A percentile compares a stretch with the other conserved stretches of the same genome.
phyloP scores from a whole-genome alignment of 2,329 filamentous ascomycete species.

The Apiospora saccharicola region DNA sequence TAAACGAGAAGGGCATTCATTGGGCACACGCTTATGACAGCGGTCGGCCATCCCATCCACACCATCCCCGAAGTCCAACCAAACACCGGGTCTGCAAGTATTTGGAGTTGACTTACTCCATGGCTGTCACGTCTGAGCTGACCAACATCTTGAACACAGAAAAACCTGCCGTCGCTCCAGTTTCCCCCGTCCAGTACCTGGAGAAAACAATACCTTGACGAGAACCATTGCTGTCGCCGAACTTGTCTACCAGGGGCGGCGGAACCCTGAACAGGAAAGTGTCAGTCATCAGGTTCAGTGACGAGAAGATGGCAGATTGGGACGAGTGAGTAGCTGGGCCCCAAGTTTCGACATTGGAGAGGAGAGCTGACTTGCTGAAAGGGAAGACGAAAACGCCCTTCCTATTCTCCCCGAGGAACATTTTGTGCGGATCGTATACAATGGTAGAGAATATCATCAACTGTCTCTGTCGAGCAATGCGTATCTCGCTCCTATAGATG shows the following conservation, averaged over 20 bases:
- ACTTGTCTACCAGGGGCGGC: not conserved
- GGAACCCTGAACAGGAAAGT: not conserved
- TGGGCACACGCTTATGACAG: not conserved
- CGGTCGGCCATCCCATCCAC: not conserved
- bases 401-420: conserved; percentile 54
- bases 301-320: conserved; percentile 5
- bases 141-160: not conserved
- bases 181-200: not conserved
- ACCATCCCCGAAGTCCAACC: not conserved
- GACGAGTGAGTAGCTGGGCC: conserved; percentile 18
- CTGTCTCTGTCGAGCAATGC: conserved; percentile 70
- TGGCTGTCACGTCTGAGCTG: not conserved
- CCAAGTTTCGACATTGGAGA: not conserved
- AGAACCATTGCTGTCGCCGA: not conserved
- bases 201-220: not conserved
- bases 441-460: conserved; percentile 72
- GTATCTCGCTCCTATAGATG: conserved; percentile 75
- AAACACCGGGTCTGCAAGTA: not conserved
- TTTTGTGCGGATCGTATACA: conserved; percentile 64
- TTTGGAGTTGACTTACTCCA: not conserved
- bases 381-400: conserved; percentile 48
- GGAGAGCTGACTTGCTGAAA: not conserved
- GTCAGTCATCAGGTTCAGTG: not conserved
- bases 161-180: not conserved
- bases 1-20: not conserved